Evolutionary conservation across 176 grass and related monocot species (phyloP).

Genomic region (Guadua angustifolia): DNA sequence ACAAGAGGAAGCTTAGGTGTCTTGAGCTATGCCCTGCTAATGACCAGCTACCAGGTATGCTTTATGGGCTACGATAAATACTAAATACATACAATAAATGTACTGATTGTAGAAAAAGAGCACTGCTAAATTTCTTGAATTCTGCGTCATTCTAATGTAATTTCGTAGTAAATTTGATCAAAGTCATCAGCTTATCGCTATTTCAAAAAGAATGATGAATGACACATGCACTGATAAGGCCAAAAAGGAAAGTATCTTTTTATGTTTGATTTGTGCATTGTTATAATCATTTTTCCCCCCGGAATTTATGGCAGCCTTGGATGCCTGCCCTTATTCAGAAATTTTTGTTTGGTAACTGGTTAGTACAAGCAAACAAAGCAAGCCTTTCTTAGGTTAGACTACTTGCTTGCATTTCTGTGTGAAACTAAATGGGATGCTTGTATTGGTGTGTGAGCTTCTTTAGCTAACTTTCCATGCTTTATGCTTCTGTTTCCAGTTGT

Average conservation of each 20-base stretch:
- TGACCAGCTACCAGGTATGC: slow-evolving; percentile 84
- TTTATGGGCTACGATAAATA: neutral
- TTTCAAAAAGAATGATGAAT: neutral
- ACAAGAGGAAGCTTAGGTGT: slow-evolving; percentile 89
- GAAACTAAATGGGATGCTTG: neutral
- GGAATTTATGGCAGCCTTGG: neutral
- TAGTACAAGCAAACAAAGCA: neutral
- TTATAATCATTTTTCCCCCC: neutral
- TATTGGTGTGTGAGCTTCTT: no score
- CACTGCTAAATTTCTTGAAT: neutral
- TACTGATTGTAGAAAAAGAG: neutral
- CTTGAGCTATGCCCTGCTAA: slow-evolving; percentile 84
- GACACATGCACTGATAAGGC: neutral
- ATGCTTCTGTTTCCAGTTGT: no score
- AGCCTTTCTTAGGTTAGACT: neutral
- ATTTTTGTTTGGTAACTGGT: neutral
- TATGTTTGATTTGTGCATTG: neutral
- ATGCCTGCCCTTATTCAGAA: neutral
- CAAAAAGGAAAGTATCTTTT: neutral
- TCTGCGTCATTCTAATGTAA: neutral
- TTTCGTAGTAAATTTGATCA: neutral
- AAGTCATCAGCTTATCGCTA: neutral
- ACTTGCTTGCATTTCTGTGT: neutral
- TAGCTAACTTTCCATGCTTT: no score
- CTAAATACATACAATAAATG: slow-evolving; percentile 9